Evolutionary conservation across 2,329 filamentous ascomycete genomes (phyloP).

Genomic region (Talaromyces marneffei): DNA sequence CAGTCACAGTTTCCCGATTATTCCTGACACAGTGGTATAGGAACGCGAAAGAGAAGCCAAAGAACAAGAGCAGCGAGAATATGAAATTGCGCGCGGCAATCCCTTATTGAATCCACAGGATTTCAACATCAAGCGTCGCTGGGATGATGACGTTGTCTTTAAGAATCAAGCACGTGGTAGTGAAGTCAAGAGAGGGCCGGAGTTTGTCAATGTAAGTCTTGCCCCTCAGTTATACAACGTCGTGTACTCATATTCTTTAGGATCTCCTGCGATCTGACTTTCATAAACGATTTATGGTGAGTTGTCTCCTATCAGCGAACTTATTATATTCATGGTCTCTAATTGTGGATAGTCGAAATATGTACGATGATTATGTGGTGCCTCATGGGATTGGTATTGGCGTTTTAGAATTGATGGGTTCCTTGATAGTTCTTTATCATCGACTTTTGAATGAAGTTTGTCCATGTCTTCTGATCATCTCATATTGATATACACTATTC

Average conservation of each 20-base stretch:
- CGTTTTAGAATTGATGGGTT: neutral
- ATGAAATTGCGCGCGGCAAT: constrained; percentile 86
- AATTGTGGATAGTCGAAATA: constrained; percentile 40
- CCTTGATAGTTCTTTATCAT: neutral
- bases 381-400: neutral
- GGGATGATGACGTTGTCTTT: constrained; percentile 99
- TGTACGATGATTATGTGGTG: constrained; percentile 35
- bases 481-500: neutral
- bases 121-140: constrained; percentile 78
- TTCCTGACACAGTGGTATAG: constrained; percentile 31
- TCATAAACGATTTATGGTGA: constrained; percentile 91
- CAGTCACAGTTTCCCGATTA: neutral
- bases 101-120: constrained; percentile 82
- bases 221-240: neutral
- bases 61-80: constrained; percentile 77
- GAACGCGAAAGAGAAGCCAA: constrained; percentile 74
- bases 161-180: constrained; percentile 97
- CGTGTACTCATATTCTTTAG: constrained; percentile 35
- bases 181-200: constrained; percentile 85
- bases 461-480: neutral
- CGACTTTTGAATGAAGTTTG: neutral
- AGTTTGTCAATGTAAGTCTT: constrained; percentile 83
- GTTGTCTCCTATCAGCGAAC: constrained; percentile 5
- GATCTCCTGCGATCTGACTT: constrained; percentile 92
- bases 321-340: neutral